Base-by-base conservation (phyloP, 371 early-diverging fungal species). In the Mucor plumbeus region DNA sequence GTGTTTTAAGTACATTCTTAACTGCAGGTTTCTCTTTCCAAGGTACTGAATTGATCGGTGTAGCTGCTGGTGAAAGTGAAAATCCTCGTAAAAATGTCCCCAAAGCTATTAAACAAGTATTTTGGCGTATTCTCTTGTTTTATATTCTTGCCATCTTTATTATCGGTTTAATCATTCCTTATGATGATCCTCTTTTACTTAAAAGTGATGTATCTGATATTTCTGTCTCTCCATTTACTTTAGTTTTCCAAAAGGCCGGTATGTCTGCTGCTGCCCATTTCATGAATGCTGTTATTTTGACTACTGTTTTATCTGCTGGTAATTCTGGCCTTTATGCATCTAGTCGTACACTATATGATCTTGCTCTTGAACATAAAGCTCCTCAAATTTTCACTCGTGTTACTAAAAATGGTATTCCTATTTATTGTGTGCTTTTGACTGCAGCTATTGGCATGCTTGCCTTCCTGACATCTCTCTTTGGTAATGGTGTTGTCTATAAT, bases 11-110 rank as follows among this genome's bases (percentile, higher is more conserved):
- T 68, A 87, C 73, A 8, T 91, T 94, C 73, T 79, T 94, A 64
- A 85, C 91, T 41, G 95, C 96, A 13, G 93, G 91, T 50, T 96
- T 93, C 74, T 87, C 91, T n/a, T 94, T 94, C 84, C 94, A 94
- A 68, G 96, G 96, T 31, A 92, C 94, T 0, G 93, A 88, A 69
- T 68, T 88, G 69, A 87, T 92, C 40, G 92, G 92, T 71, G 85
- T 92, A 36, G 89, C 92, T 34, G 90, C 90, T 5, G 91, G 91
- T 60, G 93, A 92, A 74, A 86, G 86, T 71, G 85, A 86, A 57
- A 91, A 90, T 73, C 93, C 87, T 61, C 87, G 87, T 39, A 84
- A 85, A 64, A 86, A 86, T 58, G 90, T 91, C 0, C 92, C 92
- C 41, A 67, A 39, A 41, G 80, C 80, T 10, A 80, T 80, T 41